Percentiles rank a stretch among this genome's conserved stretches.
Evolutionary conservation across 2,329 filamentous ascomycete genomes (phyloP).

Genomic region (Colletotrichum filicis): DNA sequence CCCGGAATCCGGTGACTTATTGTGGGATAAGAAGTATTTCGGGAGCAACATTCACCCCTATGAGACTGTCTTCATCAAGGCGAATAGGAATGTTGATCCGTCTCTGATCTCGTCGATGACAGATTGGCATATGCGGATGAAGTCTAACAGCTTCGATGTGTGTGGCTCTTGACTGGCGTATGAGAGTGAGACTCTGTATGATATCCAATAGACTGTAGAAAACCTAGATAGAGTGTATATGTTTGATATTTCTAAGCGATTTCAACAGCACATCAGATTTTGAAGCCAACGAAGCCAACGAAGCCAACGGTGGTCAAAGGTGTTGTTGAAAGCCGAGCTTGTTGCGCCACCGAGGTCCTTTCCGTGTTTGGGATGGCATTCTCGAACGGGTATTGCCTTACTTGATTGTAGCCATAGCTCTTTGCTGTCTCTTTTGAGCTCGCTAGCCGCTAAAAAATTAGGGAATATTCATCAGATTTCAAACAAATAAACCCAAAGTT

Average conservation of each 20-base stretch:
- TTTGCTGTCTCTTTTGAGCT: too few relatives aligned
- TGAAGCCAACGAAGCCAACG: not conserved
- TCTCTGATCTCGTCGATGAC: not conserved
- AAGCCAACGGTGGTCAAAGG: too few relatives aligned
- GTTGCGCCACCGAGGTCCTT: too few relatives aligned
- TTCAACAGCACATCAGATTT: not conserved
- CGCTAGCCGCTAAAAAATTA: too few relatives aligned
- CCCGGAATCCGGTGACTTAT: conserved; percentile 37
- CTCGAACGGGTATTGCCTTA: too few relatives aligned
- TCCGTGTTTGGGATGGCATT: too few relatives aligned
- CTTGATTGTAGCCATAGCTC: too few relatives aligned
- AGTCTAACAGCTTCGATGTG: not conserved
- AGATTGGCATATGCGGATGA: not conserved
- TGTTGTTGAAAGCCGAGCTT: too few relatives aligned
- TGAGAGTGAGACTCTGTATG: not conserved
- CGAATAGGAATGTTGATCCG: conserved; percentile 41
- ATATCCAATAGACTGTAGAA: not conserved
- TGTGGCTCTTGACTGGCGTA: not conserved
- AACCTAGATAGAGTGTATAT: not conserved
- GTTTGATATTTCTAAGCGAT: not conserved
- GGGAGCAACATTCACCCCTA: conserved; percentile 49
- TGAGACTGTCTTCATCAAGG: conserved; percentile 50
- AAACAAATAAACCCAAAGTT: too few relatives aligned
- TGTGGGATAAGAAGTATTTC: conserved; percentile 43
- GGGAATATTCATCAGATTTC: too few relatives aligned